Evolutionary conservation across 164 flowering plant species (phyloP), one percentile per base, ranked within the genome.

Genomic region (Berberis thunbergii): DNA sequence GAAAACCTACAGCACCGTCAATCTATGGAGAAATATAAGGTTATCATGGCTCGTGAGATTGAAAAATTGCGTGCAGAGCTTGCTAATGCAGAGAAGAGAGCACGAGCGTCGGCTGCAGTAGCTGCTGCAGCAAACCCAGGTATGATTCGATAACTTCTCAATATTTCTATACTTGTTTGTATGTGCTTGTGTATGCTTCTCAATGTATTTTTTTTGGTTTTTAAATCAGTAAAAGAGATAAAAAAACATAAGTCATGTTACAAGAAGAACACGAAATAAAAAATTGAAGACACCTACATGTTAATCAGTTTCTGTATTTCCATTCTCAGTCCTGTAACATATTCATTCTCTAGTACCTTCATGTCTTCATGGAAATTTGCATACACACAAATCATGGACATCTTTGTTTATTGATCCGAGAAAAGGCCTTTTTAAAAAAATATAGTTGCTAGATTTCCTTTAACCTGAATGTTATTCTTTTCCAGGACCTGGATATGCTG

Each of bases 41-140:
- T 54, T 10, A 54, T 78, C 45, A 58, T 91, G 81, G 74, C 77
- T 45, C 75, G 68, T 46, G 91, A 87, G 59, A 60, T 87, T 55
- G 83, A 85, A 41, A 86, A 75, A 56, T 62, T 91, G 42, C 82
- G 67, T 7, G 72, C 74, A 41, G 89, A 87, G 72, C 79, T 89
- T 72, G 86, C 82, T 43, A 71, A 84, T 76, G 82, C 87, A 49
- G 85, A 86, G 73, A 85, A 81, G 77, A 78, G 82, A 72, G 84
- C 83, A 50, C 77, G 77, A 62, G 89, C 83, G 7, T 81, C 84
- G 40, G 83, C 80, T n/a, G 77, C 80, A n/a, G 77, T 66, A 7
- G 63, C 78, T 0, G 76, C 79, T 8, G 81, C 81, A 3, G 78
- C 81, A 50, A 77, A 75, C 73, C 84, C 87, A 62, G 69, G 89